A percentile compares a stretch with the other conserved stretches of the same genome.
These are phyloP conservation scores for Dactylella cylindrospora DNA, from an alignment of 2,329 filamentous ascomycete genomes.

Conservation along the genomic window DNA sequence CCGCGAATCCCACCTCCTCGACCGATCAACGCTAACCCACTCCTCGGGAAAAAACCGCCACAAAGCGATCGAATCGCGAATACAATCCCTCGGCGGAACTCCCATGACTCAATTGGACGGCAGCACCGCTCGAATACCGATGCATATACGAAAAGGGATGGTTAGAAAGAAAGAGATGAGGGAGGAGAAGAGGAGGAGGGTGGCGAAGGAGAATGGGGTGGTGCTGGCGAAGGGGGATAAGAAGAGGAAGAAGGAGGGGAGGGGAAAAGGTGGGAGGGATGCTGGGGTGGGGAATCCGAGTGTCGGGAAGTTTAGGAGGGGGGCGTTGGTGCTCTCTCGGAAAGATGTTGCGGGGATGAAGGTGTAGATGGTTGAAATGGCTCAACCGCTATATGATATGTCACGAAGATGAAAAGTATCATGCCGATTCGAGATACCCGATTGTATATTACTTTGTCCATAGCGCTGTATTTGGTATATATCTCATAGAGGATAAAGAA, in stretches of 20 bases:
- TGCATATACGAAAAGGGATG: constrained; percentile 84
- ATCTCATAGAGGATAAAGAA: no score
- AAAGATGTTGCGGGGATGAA: constrained; percentile 73
- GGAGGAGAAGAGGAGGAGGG: constrained; percentile 70
- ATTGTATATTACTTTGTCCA: no score
- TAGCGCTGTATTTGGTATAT: no score
- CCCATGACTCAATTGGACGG: constrained; percentile 62
- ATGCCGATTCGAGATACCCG: no score
- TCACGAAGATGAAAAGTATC: no score
- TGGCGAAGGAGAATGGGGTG: constrained; percentile 87
- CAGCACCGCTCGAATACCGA: constrained; percentile 80
- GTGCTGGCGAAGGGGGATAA: constrained; percentile 68
- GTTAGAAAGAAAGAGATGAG: constrained; percentile 63
- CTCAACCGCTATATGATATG: no score
- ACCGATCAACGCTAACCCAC: constrained; percentile 56
- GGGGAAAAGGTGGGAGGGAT: constrained; percentile 53
- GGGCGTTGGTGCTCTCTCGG: constrained; percentile 75
- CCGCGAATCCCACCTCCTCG: constrained; percentile 85
- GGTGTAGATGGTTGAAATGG: no score
- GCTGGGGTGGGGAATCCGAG: constrained; percentile 69
- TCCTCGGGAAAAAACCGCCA: constrained; percentile 70
- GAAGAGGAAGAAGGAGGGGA: constrained; percentile 53
- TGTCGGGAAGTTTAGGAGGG: constrained; percentile 77
- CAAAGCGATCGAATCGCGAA: constrained; percentile 78
- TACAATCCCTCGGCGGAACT: constrained; percentile 74